Evolutionary conservation across 306 rosid species (phyloP), one percentile per base, ranked within the genome.

Genomic region (Quercus glauca): DNA sequence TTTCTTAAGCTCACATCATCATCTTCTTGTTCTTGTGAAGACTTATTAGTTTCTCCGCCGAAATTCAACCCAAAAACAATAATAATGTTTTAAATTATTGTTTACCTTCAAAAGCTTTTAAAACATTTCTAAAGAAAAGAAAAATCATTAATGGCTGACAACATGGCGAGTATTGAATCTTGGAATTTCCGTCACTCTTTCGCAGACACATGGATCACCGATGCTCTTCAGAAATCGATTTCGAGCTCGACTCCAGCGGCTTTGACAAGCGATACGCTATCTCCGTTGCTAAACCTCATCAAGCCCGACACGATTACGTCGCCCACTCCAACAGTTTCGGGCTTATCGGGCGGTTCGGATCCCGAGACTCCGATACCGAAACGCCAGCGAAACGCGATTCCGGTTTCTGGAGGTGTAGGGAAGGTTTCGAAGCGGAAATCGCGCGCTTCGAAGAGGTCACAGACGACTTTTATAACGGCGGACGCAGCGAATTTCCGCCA

Each of bases 401-500:
- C 80, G 0, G 31, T 49, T 49, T 12, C 76, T 0, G 52, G 89
- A 0, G 77, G 80, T 0, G 4, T 13, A 12, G 92, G 94, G 0
- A 91, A 86, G 79, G 81, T 83, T 18, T 17, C 94, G 49, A 95
- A 92, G 55, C 71, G 98, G 35, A 95, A 91, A 78, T 89, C 97
- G 0, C 89, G 99, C 3, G 97, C 97, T 0, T 91, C 98, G n/a
- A 95, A 92, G 80, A 78, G 86, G 71, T 88, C 97, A 0, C 96
- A 84, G 79, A 95, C 99, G 28, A 95, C 96, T 23, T 92, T 90
- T 82, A 95, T 95, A 65, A 81, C 94, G 26, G 98, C 99, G 1
- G 99, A 95, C 91, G 89, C 99, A 4, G 85, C 92, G 8, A 91
- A 95, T 69, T 95, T 95, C 88, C 87, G 99, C 0, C 93, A 92